Evolutionary conservation across 1,284 basidiomycete genomes (phyloP), one percentile per base, ranked within the genome.

Genomic region (Singerocomus inundabilis): DNA sequence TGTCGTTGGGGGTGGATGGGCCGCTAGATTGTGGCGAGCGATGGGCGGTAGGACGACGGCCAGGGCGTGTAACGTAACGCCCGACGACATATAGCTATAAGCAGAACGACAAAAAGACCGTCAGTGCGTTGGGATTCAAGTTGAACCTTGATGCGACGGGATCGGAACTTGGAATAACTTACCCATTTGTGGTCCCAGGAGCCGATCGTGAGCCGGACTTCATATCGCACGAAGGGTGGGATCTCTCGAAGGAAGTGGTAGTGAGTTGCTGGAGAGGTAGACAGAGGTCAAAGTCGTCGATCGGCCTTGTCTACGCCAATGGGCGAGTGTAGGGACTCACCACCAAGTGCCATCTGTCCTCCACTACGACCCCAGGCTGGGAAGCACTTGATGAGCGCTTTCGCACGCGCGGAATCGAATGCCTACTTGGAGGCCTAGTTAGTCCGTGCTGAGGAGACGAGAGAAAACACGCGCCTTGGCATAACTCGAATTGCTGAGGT

Each of bases 131-230:
- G 16, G 21, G 21, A 21, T 21, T 21, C 21, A 37, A 25, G 10
- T 18, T 12, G 25, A 25, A 33, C 6, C 16, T 12, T 4, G 13
- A 24, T 40, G 26, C 5, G 33, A 35, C 24, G 13, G 4, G 8
- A 29, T 16, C 12, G 28, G 5, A 18, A 52, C 24, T 33, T 11
- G 28, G 26, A 28, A 4, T 4, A 26, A 44, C 56, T 42, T 56
- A 91, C 87, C 91, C 91, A 93, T 80, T 94, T 94, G 44, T 85
- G 74, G 52, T 92, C 91, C 89, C 90, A 94, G 4, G 82, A 77
- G 5, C 73, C 85, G 15, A 88, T 69, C 29, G 69, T 74, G n/a
- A 81, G 67, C 46, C 87, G 77, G 31, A 93, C 78, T 66, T 91
- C 82, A 60, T 91, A 94, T 7, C 68, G 67, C 2, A 78, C 63